phyloP scores from a whole-genome alignment of 2,329 filamentous ascomycete species.

The Setomelanomma holmii region DNA sequence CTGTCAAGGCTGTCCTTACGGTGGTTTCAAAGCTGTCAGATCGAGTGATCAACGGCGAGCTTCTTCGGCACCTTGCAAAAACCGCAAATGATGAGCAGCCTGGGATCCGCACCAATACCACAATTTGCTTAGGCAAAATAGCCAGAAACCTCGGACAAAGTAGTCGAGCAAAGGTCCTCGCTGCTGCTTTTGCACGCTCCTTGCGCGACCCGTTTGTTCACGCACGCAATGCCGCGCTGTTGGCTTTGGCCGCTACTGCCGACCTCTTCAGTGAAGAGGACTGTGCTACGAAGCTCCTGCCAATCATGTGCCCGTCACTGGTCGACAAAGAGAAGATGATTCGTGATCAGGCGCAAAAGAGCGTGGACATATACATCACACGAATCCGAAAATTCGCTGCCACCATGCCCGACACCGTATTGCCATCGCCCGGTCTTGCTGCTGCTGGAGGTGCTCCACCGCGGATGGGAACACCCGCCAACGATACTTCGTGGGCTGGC shows the following conservation, averaged over 20 bases:
- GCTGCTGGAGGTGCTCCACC: slow-evolving; percentile 61
- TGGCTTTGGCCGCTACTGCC: slow-evolving; percentile 83
- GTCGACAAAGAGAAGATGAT: slow-evolving; percentile 96
- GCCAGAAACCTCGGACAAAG: slow-evolving; percentile 80
- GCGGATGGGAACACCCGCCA: slow-evolving; percentile 81
- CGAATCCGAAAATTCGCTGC: slow-evolving; percentile 80
- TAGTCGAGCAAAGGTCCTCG: slow-evolving; percentile 86
- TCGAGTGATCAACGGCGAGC: slow-evolving; percentile 89
- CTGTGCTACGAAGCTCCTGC: slow-evolving; percentile 81
- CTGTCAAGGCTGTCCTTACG: slow-evolving; percentile 88
- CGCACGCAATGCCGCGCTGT: slow-evolving; percentile 84
- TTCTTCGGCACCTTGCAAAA: slow-evolving; percentile 89
- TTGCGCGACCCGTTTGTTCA: slow-evolving; percentile 94
- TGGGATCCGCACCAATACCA: slow-evolving; percentile 96
- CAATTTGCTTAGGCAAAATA: slow-evolving; percentile 96
- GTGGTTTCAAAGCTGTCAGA: slow-evolving; percentile 91
- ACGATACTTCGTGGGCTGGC: slow-evolving; percentile 79
- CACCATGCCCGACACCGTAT: slow-evolving; percentile 78
- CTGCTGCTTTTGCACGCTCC: slow-evolving; percentile 89
- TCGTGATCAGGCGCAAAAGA: slow-evolving; percentile 89
- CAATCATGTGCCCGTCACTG: slow-evolving; percentile 80
- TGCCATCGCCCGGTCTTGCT: slow-evolving; percentile 68
- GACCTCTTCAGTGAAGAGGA: slow-evolving; percentile 92
- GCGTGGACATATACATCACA: slow-evolving; percentile 83
- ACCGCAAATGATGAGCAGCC: slow-evolving; percentile 98